These are phyloP conservation scores for Helianthus annuus DNA, from an alignment of 129 eudicot genomes.

Conservation along the genomic window HanXRQr2.0-SUNRISE NC_035439.2:79935761-79936260, in stretches of 20 bases:
- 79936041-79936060: slow-evolving; percentile 11
- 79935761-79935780: slow-evolving; percentile 18
- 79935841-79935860: slow-evolving; percentile 6
- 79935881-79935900: neutral
- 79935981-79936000: slow-evolving; percentile 4
- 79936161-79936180: no score
- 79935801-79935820: slow-evolving; percentile 11
- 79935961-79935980: slow-evolving; percentile 22
- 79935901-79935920: slow-evolving; percentile 20
- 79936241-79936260: no score
- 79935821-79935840: slow-evolving; percentile 7
- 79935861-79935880: slow-evolving; percentile 15
- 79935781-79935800: slow-evolving; percentile 8
- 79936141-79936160: no score
- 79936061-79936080: neutral
- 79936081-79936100: no score
- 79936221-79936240: no score
- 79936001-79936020: slow-evolving; percentile 10
- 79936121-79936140: no score
- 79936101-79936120: no score
- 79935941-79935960: slow-evolving; percentile 12
- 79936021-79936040: slow-evolving; percentile 11
- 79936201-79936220: no score
- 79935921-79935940: slow-evolving; percentile 18
- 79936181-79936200: no score